Base-by-base conservation (phyloP, 345 rosid genomes). In the Eucalyptus decipiens region DNA sequence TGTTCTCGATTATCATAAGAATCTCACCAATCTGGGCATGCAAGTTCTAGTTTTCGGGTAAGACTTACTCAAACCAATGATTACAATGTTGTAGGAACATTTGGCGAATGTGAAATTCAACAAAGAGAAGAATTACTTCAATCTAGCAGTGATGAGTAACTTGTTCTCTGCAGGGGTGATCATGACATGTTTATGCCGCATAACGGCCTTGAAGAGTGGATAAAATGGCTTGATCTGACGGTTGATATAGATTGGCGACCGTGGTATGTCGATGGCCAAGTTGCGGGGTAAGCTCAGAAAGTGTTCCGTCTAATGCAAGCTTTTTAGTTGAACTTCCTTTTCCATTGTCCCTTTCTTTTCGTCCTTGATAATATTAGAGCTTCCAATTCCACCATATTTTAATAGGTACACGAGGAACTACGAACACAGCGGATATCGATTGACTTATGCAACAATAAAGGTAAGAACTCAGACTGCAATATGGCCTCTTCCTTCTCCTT, bases 261-360 rank as follows among this genome's bases (percentile, higher is more conserved):
- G n/a, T 93, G 94, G 93, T 89, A 80, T 11, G 76, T 88, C 3
- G 91, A 90, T 43, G 92, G 90, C 26, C 92, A 92, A 40, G 76
- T 91, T 69, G 92, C 92, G 12, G 94, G 94, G 94, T 92, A 40
- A 49, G 93, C 88, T 34, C 6, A 21, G 28, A 26, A 32, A 83
- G 18, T 51, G 52, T 51, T 24, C 15, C 30, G 37, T 28, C 43
- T 32, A 40, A 23, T 3, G 24, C n/a, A 40, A 37, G 49, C 21
- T 30, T 54, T 54, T 49, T 4, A 9, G 3, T 13, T 48, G n/a
- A 37, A 23, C 34, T 24, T 47, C 37, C 28, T 37, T 52, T 47
- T 58, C 14, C 26, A 19, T 30, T 10, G 26, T 47, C 43, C 19
- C 18, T 49, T 34, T 18, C 18, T 17, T 18, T 80, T n/a, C 7